Percentiles rank a stretch among this genome's conserved stretches.
These are phyloP conservation scores for Colletotrichum sp. DNA, from an alignment of 2,329 filamentous ascomycete species.

Conservation along the genomic window DNA sequence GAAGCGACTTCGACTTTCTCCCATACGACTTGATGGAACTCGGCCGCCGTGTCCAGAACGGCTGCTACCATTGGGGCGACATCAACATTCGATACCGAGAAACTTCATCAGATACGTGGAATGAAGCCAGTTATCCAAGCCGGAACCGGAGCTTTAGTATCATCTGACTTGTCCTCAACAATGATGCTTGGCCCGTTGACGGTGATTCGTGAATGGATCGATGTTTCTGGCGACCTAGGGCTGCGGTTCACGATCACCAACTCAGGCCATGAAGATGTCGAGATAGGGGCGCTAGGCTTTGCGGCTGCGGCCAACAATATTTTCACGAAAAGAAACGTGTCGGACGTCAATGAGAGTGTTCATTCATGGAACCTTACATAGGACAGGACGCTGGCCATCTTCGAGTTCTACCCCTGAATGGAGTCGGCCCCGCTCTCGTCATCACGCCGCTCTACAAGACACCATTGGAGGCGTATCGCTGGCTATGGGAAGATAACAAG, in stretches of 20 bases:
- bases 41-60: conserved; percentile 47
- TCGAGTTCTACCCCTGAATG: conserved; percentile 52
- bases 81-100: conserved; percentile 58
- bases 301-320: conserved; percentile 67
- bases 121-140: conserved; percentile 32
- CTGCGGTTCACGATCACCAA: conserved; percentile 57
- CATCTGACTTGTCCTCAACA: conserved; percentile 47
- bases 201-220: conserved; percentile 57
- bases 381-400: conserved; percentile 62
- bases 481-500: conserved; percentile 48
- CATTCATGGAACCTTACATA: conserved; percentile 62
- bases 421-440: conserved; percentile 55
- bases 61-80: conserved; percentile 63
- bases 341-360: conserved; percentile 53
- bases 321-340: conserved; percentile 54
- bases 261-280: conserved; percentile 38
- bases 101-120: conserved; percentile 42
- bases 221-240: conserved; percentile 50
- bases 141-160: conserved; percentile 60
- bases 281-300: conserved; percentile 61
- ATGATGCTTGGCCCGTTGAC: conserved; percentile 42
- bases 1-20: conserved; percentile 55
- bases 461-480: conserved; percentile 57
- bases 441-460: conserved; percentile 53
- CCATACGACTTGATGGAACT: conserved; percentile 51